Base-by-base conservation (phyloP, 2,329 filamentous ascomycete species). In the Ascochyta lentis region DNA sequence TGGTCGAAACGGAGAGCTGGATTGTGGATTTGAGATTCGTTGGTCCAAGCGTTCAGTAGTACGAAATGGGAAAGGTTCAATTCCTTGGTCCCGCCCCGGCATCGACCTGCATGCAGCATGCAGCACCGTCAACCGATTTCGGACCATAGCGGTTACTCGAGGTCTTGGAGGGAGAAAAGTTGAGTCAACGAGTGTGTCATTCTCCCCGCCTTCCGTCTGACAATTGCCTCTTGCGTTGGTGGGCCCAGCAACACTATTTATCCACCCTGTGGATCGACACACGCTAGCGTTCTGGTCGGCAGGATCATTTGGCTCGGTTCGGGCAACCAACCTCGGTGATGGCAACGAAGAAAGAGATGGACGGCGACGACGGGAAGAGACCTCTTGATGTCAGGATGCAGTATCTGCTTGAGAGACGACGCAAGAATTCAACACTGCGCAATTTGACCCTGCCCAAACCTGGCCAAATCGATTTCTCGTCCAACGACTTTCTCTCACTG, bases 401-500 rank as follows among this genome's bases (percentile, higher is more conserved):
- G 27, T 24, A 57, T 10, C 60, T 71, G 19, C 74, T 84, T 15
- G 65, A 76, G 16, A 72, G 70, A 16, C 76, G 82, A 52, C 76
- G 76, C 56, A 54, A 68, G 38, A 63, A 66, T 46, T 71, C 68
- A 8, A 75, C 67, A 6, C 65, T 76, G 8, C 71, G 73, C 23
- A 70, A 48, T 39, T 59, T 75, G 9, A 72, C 71, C 12, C 29
- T 70, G 8, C 55, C 55, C 41, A 59, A 54, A 47, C 63, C 39
- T 65, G 80, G 22, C 63, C 75, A 49, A 74, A 68, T 72, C 23
- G 87, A 89, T 72, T 88, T 89, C 65, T 86, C 84, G 1, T 87
- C 85, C 42, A 88, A 87, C 69, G 86, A 89, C 69, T 87, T 88
- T 57, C 80, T 89, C 10, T 87, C 85, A 0, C 75, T 89, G 4